Evolutionary conservation across 805 yeast species (phyloP), one percentile per base, ranked within the genome.

Genomic region (Candida argentea): DNA sequence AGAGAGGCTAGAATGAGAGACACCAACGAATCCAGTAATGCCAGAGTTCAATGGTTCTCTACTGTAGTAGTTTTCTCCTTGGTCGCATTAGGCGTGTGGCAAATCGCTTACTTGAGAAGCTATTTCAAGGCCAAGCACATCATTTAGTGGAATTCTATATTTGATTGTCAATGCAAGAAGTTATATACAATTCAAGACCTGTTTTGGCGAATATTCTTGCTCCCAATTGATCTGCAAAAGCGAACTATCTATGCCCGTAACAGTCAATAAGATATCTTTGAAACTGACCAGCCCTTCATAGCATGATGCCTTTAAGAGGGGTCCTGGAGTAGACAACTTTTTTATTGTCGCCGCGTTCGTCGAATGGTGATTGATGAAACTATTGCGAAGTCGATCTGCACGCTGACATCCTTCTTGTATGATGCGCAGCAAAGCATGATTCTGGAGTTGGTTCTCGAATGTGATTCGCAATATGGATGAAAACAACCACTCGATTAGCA

Each of bases 1-100:
- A 82, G 98, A 61, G 98, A 91, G 60, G 89, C 78, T 56, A 73
- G 84, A 57, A 68, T 91, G 58, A 81, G 98, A 65, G 93, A 91
- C 55, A 91, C 98, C 28, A 91, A 91, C 58, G 98, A 91, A 65
- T 78, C 93, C 24, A 91, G 98, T 28, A 91, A 91, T 61, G 68
- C 79, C 42, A 77, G 98, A 52, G 95, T 89, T 34, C 78, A 85
- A 61, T 76, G 78, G 61, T 91, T 91, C 54, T 83, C 94, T 10
- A 44, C 82, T 18, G 46, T 76, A 25, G 73, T 85, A 35, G 67
- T 86, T 33, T 17, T 78, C 22, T 66, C 85, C 20, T 70, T 91
- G 52, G 50, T 85, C 29, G 73, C 74, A 15, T 73, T 91, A 44
- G 95, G 96, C 27, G 76, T 69, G 21, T 89, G 96, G 94, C 97